Evolutionary conservation across 768 basidiomycete genomes (phyloP).

Genomic region (Mycena maculata): DNA sequence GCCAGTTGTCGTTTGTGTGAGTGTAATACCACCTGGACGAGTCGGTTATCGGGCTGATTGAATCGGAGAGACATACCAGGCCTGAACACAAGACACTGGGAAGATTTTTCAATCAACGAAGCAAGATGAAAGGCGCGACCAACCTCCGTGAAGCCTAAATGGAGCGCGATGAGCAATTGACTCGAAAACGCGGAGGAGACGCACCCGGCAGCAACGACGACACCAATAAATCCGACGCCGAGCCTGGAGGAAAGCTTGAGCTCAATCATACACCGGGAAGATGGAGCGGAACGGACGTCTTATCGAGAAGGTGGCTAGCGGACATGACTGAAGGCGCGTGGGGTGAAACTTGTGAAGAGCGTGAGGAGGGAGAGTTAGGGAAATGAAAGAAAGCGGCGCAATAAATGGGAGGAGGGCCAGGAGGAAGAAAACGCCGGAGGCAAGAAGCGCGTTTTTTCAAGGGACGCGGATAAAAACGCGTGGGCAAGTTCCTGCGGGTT

Average conservation of each 20-base stretch:
- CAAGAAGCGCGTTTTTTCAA: constrained; percentile 17
- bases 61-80: constrained; percentile 49
- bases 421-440: constrained; percentile 9
- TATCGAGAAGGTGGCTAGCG: constrained; percentile 39
- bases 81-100: constrained; percentile 66
- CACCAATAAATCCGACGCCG: constrained; percentile 63
- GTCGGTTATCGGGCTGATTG: background rate
- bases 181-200: constrained; percentile 35
- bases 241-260: constrained; percentile 45
- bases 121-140: constrained; percentile 13
- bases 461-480: constrained; percentile 14
- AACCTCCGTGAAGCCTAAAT: constrained; percentile 64
- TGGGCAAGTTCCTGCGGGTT: constrained; percentile 11
- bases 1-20: constrained; percentile 63
- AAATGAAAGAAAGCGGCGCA: constrained; percentile 12
- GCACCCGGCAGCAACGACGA: constrained; percentile 60
- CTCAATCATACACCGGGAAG: background rate
- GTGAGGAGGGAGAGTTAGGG: constrained; percentile 12
- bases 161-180: background rate
- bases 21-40: constrained; percentile 52
- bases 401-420: constrained; percentile 14
- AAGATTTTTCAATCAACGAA: constrained; percentile 1
- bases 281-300: constrained; percentile 44
- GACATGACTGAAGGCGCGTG: constrained; percentile 32
- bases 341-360: constrained; percentile 24